These are phyloP conservation scores for Ustilago loliicola DNA, from an alignment of 1,284 basidiomycete species.

Conservation along the genomic window DNA sequence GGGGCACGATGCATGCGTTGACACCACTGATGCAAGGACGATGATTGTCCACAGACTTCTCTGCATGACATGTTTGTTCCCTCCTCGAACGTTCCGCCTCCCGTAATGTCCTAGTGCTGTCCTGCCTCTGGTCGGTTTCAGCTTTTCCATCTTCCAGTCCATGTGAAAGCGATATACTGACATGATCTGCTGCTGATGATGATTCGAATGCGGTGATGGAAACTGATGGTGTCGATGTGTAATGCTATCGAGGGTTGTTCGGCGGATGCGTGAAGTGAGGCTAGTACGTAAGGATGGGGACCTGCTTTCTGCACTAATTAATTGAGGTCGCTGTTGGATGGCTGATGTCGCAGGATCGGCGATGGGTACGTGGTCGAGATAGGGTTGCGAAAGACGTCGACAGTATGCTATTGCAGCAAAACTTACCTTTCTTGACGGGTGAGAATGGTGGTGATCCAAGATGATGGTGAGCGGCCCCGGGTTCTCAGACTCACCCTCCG, in stretches of 20 bases:
- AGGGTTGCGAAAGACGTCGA: conserved; percentile 24
- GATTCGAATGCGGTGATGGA: not conserved
- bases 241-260: not conserved
- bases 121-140: no score
- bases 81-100: no score
- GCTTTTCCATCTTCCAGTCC: no score
- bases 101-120: no score
- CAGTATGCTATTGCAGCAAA: conserved; percentile 2
- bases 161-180: not conserved
- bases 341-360: not conserved
- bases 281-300: not conserved
- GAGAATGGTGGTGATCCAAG: conserved; percentile 50
- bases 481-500: conserved; percentile 15
- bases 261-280: not conserved
- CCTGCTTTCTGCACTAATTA: not conserved
- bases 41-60: no score
- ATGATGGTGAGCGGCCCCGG: conserved; percentile 32
- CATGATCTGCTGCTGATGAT: not conserved
- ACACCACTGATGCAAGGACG: no score
- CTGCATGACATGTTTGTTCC: no score
- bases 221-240: not conserved
- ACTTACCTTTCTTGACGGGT: conserved; percentile 53
- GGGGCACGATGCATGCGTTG: no score
- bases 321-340: not conserved
- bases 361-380: conserved; percentile 4